phyloP scores from a whole-genome alignment of 768 basidiomycete genomes.

The Boletus fagicola region DNA sequence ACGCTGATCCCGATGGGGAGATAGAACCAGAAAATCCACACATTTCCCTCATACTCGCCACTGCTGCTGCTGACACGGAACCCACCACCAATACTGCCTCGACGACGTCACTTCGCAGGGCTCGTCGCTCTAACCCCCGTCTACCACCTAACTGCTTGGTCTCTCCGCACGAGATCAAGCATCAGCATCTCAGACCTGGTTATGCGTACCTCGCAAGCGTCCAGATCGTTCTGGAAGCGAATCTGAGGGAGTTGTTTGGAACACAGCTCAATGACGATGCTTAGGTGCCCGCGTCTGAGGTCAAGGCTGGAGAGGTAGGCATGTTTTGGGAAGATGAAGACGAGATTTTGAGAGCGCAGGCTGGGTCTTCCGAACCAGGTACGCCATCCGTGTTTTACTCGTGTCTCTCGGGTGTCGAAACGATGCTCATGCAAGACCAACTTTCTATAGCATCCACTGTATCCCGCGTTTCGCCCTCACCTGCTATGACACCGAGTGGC shows the following conservation, averaged over 20 bases:
- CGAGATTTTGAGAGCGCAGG: conserved; percentile 8
- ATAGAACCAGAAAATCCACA: conserved; percentile 12
- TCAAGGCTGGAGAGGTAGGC: conserved; percentile 6
- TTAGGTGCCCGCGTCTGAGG: neutral
- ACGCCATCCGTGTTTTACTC: neutral
- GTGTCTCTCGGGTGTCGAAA: neutral
- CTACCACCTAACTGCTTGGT: conserved; percentile 11
- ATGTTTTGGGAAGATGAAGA: conserved; percentile 32
- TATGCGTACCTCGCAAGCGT: conserved; percentile 52
- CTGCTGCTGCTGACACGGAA: neutral
- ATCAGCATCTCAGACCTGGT: conserved; percentile 42
- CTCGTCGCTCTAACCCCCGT: conserved; percentile 20
- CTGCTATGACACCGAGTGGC: neutral
- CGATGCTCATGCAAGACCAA: neutral
- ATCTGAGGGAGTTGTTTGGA: conserved; percentile 41
- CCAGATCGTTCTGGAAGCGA: conserved; percentile 51
- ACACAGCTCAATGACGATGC: neutral
- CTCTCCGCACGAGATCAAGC: conserved; percentile 21
- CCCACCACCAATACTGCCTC: neutral
- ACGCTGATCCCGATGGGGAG: conserved; percentile 1
- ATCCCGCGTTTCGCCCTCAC: neutral
- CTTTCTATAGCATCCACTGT: neutral
- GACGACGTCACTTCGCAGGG: conserved; percentile 14
- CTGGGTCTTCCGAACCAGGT: conserved; percentile 3
- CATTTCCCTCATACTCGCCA: conserved; percentile 11